These are phyloP conservation scores for Amylocarpus encephaloides DNA, from an alignment of 2,329 filamentous ascomycete species.

Conservation along the genomic window DNA sequence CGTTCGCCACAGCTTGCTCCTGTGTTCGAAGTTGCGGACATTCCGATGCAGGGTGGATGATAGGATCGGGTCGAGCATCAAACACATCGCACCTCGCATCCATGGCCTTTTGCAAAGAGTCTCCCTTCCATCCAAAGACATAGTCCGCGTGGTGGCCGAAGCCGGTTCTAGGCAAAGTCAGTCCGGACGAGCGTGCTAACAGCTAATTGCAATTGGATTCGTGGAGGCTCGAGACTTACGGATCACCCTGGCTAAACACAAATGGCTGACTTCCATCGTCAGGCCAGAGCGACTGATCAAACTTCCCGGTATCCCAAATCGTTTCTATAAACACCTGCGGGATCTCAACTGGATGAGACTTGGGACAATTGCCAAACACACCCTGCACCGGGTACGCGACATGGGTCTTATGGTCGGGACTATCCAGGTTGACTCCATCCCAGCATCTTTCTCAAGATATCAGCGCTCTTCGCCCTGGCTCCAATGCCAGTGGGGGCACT, in stretches of 20 bases:
- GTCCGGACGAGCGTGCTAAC: too few species aligned
- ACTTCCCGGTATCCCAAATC: constrained; percentile 40
- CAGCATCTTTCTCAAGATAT: constrained; percentile 8
- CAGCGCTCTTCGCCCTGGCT: background rate
- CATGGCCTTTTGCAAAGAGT: constrained; percentile 6
- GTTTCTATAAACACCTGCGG: constrained; percentile 44
- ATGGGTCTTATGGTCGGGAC: constrained; percentile 11
- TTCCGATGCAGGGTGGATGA: constrained; percentile 22
- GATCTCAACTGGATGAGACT: constrained; percentile 39
- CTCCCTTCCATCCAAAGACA: constrained; percentile 7
- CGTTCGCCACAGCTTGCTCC: constrained; percentile 38
- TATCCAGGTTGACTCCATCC: constrained; percentile 17
- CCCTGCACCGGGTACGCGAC: constrained; percentile 22
- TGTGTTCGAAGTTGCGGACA: constrained; percentile 40
- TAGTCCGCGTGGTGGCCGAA: constrained; percentile 7
- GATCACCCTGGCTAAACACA: constrained; percentile 38
- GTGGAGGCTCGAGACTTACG: constrained; percentile 28
- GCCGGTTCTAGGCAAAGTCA: background rate
- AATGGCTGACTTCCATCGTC: constrained; percentile 39
- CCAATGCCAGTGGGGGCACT: background rate
- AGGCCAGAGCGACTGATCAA: constrained; percentile 39
- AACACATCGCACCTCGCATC: constrained; percentile 31
- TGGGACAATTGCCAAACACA: constrained; percentile 6
- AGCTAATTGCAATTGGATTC: background rate
- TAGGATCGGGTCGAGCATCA: constrained; percentile 32